These are phyloP conservation scores for Aspergillus affinis DNA, from an alignment of 495 filamentous ascomycete species.

Conservation along the genomic window DNA sequence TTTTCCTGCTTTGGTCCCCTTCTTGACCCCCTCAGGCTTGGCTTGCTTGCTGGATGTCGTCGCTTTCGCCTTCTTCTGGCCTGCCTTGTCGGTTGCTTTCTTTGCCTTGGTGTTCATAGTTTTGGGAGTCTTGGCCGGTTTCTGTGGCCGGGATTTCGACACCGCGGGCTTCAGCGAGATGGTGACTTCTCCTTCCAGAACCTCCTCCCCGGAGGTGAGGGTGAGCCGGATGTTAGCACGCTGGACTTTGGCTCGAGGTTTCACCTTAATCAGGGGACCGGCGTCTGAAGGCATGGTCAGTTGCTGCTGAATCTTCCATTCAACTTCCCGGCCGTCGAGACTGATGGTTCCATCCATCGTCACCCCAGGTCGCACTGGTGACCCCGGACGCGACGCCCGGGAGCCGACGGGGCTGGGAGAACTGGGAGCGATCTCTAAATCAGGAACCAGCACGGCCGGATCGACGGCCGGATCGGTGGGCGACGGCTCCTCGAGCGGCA, in stretches of 20 bases:
- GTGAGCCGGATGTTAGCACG: slow-evolving; percentile 11
- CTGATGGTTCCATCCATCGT: slow-evolving; percentile 10
- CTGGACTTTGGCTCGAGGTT: slow-evolving; percentile 10
- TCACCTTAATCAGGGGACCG: slow-evolving; percentile 10
- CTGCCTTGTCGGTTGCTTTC: too few relatives aligned
- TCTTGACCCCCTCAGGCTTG: not conserved
- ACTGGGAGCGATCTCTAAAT: not conserved
- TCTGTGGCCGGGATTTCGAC: not conserved
- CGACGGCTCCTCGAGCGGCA: too few relatives aligned
- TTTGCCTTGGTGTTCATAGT: not conserved
- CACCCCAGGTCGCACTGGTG: not conserved
- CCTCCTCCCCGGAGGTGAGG: slow-evolving; percentile 12
- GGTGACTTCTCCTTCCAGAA: slow-evolving; percentile 10
- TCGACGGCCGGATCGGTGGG: not conserved
- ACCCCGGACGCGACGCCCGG: not conserved
- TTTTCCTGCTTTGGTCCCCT: not conserved
- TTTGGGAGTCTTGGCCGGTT: not conserved
- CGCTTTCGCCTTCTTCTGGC: not conserved
- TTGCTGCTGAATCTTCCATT: slow-evolving; percentile 9
- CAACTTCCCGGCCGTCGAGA: slow-evolving; percentile 5
- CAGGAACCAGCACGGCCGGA: not conserved
- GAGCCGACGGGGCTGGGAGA: not conserved
- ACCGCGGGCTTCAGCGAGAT: slow-evolving; percentile 11
- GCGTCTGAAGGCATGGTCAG: not conserved
- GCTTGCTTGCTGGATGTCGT: not conserved